Conservation (phyloP, 2,329 filamentous ascomycete genomes). For the Sclerotinia nivalis region DNA sequence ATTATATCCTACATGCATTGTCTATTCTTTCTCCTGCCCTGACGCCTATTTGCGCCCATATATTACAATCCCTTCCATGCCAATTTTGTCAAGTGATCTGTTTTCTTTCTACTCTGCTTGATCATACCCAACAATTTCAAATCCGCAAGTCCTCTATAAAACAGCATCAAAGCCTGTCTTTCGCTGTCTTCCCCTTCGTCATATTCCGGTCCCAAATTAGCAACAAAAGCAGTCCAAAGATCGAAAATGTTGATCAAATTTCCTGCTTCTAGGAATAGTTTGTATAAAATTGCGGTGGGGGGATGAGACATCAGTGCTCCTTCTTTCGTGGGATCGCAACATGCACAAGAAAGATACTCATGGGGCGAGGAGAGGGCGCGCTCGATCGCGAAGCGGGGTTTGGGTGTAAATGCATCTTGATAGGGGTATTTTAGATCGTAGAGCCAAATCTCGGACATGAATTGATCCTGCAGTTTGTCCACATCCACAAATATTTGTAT, state of each 20-base stretch:
- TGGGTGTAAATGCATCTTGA: conserved; percentile 72
- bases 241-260: conserved; percentile 77
- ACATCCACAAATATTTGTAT: conserved; percentile 51
- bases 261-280: conserved; percentile 76
- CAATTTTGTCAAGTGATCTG: conserved; percentile 86
- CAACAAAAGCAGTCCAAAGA: conserved; percentile 74
- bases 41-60: not conserved
- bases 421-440: conserved; percentile 72
- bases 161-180: conserved; percentile 67
- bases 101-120: conserved; percentile 86
- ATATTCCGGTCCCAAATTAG: conserved; percentile 49
- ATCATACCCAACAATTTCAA: conserved; percentile 83
- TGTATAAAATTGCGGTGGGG: conserved; percentile 72
- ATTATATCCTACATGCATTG: not conserved
- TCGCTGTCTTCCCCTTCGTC: conserved; percentile 48
- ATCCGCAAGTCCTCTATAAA: conserved; percentile 85
- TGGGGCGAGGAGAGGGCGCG: conserved; percentile 70
- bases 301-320: conserved; percentile 63
- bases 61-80: conserved; percentile 71
- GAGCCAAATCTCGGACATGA: conserved; percentile 72
- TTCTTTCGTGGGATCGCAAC: conserved; percentile 56
- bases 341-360: conserved; percentile 74
- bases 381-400: conserved; percentile 69
- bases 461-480: conserved; percentile 46
- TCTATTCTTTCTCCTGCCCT: not conserved